These are phyloP conservation scores for Aspergillus sp. DNA, from an alignment of 2,329 filamentous ascomycete genomes.

Conservation along the genomic window DNA sequence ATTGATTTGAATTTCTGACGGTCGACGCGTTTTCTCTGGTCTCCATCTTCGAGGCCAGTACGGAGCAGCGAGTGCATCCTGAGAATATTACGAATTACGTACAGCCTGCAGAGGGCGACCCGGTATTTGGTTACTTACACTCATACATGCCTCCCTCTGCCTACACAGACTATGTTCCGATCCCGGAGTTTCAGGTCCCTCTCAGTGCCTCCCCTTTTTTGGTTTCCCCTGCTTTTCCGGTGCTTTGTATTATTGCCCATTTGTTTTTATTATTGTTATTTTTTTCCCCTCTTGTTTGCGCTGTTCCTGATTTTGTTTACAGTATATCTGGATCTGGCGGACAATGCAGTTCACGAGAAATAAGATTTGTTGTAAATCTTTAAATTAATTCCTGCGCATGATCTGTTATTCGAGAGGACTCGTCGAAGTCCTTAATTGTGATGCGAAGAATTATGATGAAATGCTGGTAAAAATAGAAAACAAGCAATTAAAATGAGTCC, in stretches of 20 bases:
- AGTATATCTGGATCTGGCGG: background rate
- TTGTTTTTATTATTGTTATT: background rate
- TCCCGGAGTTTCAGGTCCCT: slow-evolving; percentile 19
- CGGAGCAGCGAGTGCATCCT: background rate
- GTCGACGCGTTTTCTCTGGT: background rate
- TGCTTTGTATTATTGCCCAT: background rate
- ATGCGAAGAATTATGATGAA: background rate
- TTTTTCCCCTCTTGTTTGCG: background rate
- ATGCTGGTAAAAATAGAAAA: slow-evolving; percentile 13
- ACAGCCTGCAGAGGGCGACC: slow-evolving; percentile 8
- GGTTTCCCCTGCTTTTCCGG: slow-evolving; percentile 10
- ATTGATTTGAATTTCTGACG: background rate
- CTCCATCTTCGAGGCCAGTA: background rate
- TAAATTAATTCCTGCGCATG: background rate
- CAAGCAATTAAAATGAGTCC: slow-evolving; percentile 10
- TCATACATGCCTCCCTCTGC: background rate
- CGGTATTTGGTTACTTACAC: slow-evolving; percentile 7
- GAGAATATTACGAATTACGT: slow-evolving; percentile 11
- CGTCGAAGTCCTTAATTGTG: background rate
- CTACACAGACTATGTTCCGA: slow-evolving; percentile 11
- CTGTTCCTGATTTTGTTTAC: background rate
- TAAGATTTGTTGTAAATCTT: background rate
- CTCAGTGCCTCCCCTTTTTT: slow-evolving; percentile 8
- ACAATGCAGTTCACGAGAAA: background rate
- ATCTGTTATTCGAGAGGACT: background rate